Conservation (phyloP, 176 grass and related monocot species). For the Juncus effusus region DNA sequence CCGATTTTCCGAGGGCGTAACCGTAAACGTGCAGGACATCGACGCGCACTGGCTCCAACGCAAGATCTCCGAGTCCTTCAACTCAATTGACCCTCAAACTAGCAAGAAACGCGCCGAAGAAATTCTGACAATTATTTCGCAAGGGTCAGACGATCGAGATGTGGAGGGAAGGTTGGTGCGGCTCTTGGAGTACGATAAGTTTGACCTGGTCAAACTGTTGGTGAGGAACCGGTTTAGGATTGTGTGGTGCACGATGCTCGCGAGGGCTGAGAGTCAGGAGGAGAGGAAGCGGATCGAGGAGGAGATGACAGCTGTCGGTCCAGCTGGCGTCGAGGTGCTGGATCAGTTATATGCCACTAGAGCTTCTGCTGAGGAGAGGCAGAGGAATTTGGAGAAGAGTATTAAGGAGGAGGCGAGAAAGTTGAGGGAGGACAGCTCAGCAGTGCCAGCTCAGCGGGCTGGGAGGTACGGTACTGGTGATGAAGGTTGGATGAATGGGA, state of each 20-base stretch:
- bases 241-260: slow-evolving; percentile 90
- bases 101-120: slow-evolving; percentile 87
- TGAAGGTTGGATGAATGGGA: slow-evolving; percentile 85
- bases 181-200: slow-evolving; percentile 91
- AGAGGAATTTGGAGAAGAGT: slow-evolving; percentile 92
- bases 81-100: slow-evolving; percentile 75
- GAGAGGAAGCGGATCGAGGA: slow-evolving; percentile 80
- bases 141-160: slow-evolving; percentile 63
- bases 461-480: slow-evolving; percentile 22
- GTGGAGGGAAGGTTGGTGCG: slow-evolving; percentile 80
- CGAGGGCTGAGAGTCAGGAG: slow-evolving; percentile 87
- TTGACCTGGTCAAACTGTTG: slow-evolving; percentile 85
- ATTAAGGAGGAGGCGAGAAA: slow-evolving; percentile 92
- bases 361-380: slow-evolving; percentile 84
- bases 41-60: slow-evolving; percentile 99
- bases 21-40: slow-evolving; percentile 86
- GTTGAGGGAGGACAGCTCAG: slow-evolving; percentile 52
- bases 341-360: slow-evolving; percentile 94
- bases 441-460: slow-evolving; percentile 6
- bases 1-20: slow-evolving; percentile 50
- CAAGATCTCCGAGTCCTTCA: slow-evolving; percentile 83
- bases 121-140: slow-evolving; percentile 78
- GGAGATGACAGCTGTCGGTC: slow-evolving; percentile 57
- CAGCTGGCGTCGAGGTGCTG: slow-evolving; percentile 52
- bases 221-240: slow-evolving; percentile 79